Evolutionary conservation across 2,329 filamentous ascomycete genomes (phyloP).

Genomic region (Cladobotryum mycophilum): DNA sequence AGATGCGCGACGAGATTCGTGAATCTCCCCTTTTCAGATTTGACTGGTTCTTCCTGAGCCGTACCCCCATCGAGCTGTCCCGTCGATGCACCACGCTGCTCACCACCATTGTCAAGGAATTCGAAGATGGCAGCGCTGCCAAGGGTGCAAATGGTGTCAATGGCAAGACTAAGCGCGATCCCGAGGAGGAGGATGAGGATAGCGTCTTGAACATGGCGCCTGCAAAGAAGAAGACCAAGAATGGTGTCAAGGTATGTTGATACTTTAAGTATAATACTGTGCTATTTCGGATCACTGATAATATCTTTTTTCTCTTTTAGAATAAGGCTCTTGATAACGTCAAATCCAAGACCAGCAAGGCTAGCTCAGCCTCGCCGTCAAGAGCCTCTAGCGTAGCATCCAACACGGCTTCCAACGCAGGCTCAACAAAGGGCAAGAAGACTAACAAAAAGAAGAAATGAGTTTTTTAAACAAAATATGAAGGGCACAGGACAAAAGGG

Average conservation of each 20-base stretch:
- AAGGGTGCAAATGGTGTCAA: slow-evolving; percentile 55
- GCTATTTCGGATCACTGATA: background rate
- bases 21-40: slow-evolving; percentile 94
- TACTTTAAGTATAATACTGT: background rate
- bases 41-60: slow-evolving; percentile 98
- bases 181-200: slow-evolving; percentile 75
- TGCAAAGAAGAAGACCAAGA: slow-evolving; percentile 93
- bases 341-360: slow-evolving; percentile 76
- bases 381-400: slow-evolving; percentile 85
- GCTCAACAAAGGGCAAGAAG: slow-evolving; percentile 47
- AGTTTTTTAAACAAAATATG: background rate
- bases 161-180: slow-evolving; percentile 66
- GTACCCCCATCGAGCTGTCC: slow-evolving; percentile 87
- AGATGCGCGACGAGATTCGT: slow-evolving; percentile 93
- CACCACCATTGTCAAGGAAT: slow-evolving; percentile 90
- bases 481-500: background rate
- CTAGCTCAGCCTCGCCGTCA: slow-evolving; percentile 69
- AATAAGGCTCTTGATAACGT: slow-evolving; percentile 90
- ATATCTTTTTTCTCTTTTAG: slow-evolving; percentile 48
- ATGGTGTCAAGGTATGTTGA: slow-evolving; percentile 69
- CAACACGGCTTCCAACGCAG: slow-evolving; percentile 48
- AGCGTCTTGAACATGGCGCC: slow-evolving; percentile 73
- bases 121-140: slow-evolving; percentile 60
- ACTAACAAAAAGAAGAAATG: slow-evolving; percentile 26
- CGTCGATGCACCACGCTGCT: slow-evolving; percentile 89